These are phyloP conservation scores for Neurospora cerealis DNA, from an alignment of 495 filamentous ascomycete genomes.

Conservation along the genomic window DNA sequence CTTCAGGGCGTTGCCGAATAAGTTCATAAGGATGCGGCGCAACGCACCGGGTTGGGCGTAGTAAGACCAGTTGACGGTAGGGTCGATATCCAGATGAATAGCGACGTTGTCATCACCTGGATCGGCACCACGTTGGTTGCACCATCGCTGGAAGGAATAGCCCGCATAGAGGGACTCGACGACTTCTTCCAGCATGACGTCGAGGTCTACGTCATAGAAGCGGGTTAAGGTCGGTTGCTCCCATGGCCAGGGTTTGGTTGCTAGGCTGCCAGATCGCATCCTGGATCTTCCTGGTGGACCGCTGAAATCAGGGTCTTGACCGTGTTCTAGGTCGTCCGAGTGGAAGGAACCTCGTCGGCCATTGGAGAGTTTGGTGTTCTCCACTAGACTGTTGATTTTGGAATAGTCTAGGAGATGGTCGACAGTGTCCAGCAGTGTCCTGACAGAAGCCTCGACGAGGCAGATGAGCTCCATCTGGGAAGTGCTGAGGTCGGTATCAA, in stretches of 20 bases:
- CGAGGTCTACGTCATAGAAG: conserved; percentile 26
- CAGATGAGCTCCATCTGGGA: conserved; percentile 56
- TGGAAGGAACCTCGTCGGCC: not conserved
- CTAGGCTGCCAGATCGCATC: not conserved
- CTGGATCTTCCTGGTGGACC: not conserved
- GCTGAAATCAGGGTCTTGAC: not conserved
- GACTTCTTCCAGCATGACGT: conserved; percentile 47
- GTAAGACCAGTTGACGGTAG: conserved; percentile 48
- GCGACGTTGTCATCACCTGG: conserved; percentile 26
- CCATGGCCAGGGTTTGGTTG: not conserved
- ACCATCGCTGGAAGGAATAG: not conserved
- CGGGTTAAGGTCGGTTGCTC: not conserved
- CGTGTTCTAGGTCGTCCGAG: not conserved
- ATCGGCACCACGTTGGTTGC: conserved; percentile 12
- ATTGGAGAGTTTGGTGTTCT: not conserved
- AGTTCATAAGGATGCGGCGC: conserved; percentile 68
- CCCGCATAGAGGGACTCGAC: conserved; percentile 24
- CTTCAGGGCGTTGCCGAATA: conserved; percentile 77
- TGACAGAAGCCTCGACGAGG: conserved; percentile 65
- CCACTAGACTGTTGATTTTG: conserved; percentile 5
- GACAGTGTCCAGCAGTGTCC: conserved; percentile 69
- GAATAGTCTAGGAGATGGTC: conserved; percentile 38
- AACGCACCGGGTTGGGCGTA: conserved; percentile 61
- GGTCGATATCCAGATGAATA: conserved; percentile 55
- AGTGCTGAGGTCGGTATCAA: conserved; percentile 40